Conservation (phyloP, 2,329 filamentous ascomycete species). For the Huntiella abstrusa region DNA sequence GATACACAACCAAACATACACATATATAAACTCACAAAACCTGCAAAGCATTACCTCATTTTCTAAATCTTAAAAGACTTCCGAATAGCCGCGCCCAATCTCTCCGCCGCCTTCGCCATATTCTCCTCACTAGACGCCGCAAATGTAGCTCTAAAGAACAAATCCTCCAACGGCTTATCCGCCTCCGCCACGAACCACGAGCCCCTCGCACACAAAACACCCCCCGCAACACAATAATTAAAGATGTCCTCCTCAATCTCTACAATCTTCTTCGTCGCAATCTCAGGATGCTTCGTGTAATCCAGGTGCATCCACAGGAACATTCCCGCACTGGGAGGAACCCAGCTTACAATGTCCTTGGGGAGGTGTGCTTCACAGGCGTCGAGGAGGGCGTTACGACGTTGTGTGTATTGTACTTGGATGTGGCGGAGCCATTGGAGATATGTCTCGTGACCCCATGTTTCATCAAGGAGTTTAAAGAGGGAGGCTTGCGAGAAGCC, state of each 20-base stretch:
- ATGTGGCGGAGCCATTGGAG: conserved; percentile 76
- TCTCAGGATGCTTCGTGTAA: conserved; percentile 44
- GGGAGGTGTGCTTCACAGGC: conserved; percentile 70
- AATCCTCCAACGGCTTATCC: conserved; percentile 32
- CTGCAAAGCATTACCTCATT: conserved; percentile 12
- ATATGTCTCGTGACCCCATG: conserved; percentile 85
- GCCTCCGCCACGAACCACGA: conserved; percentile 80
- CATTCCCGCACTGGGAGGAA: conserved; percentile 72
- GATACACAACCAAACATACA: no score
- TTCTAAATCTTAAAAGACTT: conserved; percentile 27
- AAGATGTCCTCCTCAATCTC: conserved; percentile 80
- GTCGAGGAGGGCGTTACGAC: conserved; percentile 56
- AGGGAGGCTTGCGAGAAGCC: conserved; percentile 71
- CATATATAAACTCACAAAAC: no score
- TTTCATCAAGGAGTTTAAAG: conserved; percentile 79
- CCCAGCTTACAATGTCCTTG: conserved; percentile 57
- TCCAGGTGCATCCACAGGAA: conserved; percentile 70
- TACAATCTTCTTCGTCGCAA: conserved; percentile 31
- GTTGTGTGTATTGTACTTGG: conserved; percentile 59
- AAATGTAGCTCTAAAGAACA: conserved; percentile 85
- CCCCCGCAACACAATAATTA: conserved; percentile 51
- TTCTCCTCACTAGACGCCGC: conserved; percentile 56
- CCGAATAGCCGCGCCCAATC: conserved; percentile 59
- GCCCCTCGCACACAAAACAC: conserved; percentile 65
- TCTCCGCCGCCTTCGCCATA: conserved; percentile 51